These are phyloP conservation scores for Blastosporella zonata DNA, from an alignment of 1,284 basidiomycete species.

Conservation along the genomic window DNA sequence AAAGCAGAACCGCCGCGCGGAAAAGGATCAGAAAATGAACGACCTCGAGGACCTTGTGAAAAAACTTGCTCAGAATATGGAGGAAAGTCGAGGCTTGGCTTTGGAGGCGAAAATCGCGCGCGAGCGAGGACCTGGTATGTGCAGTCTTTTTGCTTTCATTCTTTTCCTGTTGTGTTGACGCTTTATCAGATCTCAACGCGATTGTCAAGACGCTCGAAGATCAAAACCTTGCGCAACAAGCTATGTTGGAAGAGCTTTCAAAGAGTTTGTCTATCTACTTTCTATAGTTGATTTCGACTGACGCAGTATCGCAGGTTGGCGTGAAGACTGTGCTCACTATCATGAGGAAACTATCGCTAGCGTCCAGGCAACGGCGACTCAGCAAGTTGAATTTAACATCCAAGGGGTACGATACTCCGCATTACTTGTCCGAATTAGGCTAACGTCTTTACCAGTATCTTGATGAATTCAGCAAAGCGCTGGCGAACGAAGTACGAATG, in stretches of 20 bases:
- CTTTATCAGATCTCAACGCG: conserved; percentile 43
- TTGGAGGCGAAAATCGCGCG: conserved; percentile 48
- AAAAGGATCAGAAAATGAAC: conserved; percentile 51
- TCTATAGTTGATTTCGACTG: not conserved
- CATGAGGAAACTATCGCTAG: conserved; percentile 62
- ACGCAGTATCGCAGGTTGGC: conserved; percentile 45
- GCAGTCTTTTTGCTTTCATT: not conserved
- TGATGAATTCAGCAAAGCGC: conserved; percentile 76
- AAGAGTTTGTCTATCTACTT: conserved; percentile 40
- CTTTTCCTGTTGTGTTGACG: conserved; percentile 2
- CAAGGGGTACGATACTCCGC: conserved; percentile 51
- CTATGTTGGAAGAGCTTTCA: conserved; percentile 47
- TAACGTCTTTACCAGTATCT: conserved; percentile 48
- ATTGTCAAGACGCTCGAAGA: conserved; percentile 50
- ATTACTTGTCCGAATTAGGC: not conserved
- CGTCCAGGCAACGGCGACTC: conserved; percentile 60
- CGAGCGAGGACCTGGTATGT: conserved; percentile 49
- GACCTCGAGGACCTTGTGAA: conserved; percentile 58
- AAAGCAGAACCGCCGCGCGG: conserved; percentile 50
- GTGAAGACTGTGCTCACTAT: conserved; percentile 56
- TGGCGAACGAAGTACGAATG: conserved; percentile 76
- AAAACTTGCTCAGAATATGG: conserved; percentile 51
- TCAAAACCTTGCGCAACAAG: conserved; percentile 52
- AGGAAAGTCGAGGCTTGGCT: conserved; percentile 43
- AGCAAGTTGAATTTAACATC: conserved; percentile 74